These are phyloP conservation scores for Crithidia acanthocephali DNA, from an alignment of 208 protist genomes.

Conservation along the genomic window DNA sequence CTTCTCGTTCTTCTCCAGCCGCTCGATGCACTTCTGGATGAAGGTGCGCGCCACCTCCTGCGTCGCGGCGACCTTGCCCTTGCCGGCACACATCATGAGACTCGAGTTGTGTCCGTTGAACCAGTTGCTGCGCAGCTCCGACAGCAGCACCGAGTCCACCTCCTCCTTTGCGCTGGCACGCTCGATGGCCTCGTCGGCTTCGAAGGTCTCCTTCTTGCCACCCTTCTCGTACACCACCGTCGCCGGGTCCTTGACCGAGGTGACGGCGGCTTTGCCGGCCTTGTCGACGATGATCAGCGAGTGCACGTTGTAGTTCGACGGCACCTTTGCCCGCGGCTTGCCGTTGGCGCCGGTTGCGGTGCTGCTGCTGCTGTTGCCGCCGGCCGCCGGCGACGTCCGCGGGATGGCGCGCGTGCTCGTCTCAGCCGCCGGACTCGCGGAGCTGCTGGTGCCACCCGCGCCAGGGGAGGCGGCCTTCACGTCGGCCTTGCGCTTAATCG, in stretches of 20 bases:
- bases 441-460: background rate
- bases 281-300: constrained; percentile 68
- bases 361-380: constrained; percentile 16
- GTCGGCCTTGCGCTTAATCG: constrained; percentile 48
- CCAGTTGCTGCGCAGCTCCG: constrained; percentile 74
- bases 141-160: constrained; percentile 75
- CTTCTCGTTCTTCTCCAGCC: constrained; percentile 59
- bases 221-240: constrained; percentile 56
- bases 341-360: constrained; percentile 19
- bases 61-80: constrained; percentile 40
- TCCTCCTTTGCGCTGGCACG: constrained; percentile 37
- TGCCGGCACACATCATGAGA: constrained; percentile 61
- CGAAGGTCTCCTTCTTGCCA: constrained; percentile 78
- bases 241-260: constrained; percentile 55
- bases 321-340: constrained; percentile 56
- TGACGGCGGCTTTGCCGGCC: constrained; percentile 12
- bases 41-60: constrained; percentile 46
- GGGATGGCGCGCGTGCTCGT: background rate
- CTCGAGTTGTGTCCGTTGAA: constrained; percentile 72
- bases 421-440: constrained; percentile 13
- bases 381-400: constrained; percentile 14
- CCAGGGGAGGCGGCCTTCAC: constrained; percentile 4
- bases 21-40: constrained; percentile 51
- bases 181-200: constrained; percentile 67
- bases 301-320: constrained; percentile 80